These are phyloP conservation scores for Kwoniella pini DNA, from an alignment of 768 basidiomycete species.

Conservation along the genomic window DNA sequence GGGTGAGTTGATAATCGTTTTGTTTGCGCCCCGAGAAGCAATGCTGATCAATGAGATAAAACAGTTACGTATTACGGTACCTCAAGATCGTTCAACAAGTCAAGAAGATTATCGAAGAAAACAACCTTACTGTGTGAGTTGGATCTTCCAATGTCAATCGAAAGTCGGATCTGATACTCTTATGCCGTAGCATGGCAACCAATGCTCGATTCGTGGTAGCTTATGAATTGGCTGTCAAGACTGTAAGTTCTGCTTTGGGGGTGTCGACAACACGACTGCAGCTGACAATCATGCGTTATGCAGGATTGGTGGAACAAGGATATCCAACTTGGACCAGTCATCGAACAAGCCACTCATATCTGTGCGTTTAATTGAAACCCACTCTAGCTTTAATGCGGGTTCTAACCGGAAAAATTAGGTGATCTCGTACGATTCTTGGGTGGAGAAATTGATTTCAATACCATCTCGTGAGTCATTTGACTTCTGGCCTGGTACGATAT, in stretches of 20 bases:
- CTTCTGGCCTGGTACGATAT: too few relatives aligned
- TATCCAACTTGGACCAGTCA: conserved; percentile 49
- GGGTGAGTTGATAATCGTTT: conserved; percentile 56
- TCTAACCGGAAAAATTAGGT: conserved; percentile 17
- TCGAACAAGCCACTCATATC: conserved; percentile 74
- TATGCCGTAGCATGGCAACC: conserved; percentile 37
- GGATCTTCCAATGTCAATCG: too few relatives aligned
- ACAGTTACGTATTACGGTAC: conserved; percentile 79
- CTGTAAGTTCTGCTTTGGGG: conserved; percentile 22
- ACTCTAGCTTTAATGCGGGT: not conserved
- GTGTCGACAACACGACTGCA: not conserved
- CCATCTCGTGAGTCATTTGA: conserved; percentile 58
- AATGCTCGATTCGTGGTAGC: conserved; percentile 36
- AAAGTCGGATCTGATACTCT: not conserved
- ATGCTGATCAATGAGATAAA: too few relatives aligned
- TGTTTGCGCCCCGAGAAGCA: too few relatives aligned
- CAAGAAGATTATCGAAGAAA: conserved; percentile 90
- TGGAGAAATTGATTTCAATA: conserved; percentile 80
- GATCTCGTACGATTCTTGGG: conserved; percentile 92
- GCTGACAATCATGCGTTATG: conserved; percentile 13
- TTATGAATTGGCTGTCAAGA: conserved; percentile 42
- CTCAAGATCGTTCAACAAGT: conserved; percentile 89
- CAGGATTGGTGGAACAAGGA: conserved; percentile 53
- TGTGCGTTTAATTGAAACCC: conserved; percentile 58
- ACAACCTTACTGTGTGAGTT: conserved; percentile 72